These are phyloP conservation scores for Alternaria sp. DNA, from an alignment of 2,329 filamentous ascomycete species.

Conservation along the genomic window DNA sequence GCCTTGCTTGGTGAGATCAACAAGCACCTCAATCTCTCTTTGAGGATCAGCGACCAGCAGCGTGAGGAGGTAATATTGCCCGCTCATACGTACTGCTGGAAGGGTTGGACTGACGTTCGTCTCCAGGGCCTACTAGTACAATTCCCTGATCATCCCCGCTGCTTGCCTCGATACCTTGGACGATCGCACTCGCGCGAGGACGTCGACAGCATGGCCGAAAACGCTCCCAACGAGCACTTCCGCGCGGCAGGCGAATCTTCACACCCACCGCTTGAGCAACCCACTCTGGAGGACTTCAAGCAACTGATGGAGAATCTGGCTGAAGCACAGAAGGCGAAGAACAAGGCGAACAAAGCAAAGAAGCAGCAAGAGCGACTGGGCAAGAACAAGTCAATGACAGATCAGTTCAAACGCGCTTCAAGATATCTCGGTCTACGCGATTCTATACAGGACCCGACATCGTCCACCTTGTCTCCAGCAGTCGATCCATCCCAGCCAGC, in stretches of 20 bases:
- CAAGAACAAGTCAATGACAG: slow-evolving; percentile 60
- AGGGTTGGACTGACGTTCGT: not conserved
- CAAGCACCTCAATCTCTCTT: slow-evolving; percentile 55
- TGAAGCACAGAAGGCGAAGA: slow-evolving; percentile 59
- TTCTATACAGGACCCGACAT: not conserved
- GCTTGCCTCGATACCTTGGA: slow-evolving; percentile 72
- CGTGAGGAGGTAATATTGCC: slow-evolving; percentile 46
- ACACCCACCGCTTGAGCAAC: slow-evolving; percentile 39
- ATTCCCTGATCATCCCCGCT: slow-evolving; percentile 67
- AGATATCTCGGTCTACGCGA: slow-evolving; percentile 73
- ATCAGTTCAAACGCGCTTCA: slow-evolving; percentile 69
- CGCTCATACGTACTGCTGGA: not conserved
- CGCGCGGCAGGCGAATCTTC: slow-evolving; percentile 25
- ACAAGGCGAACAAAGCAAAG: slow-evolving; percentile 57
- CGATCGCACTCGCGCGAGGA: slow-evolving; percentile 57
- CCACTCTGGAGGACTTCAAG: slow-evolving; percentile 58
- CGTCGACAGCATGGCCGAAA: slow-evolving; percentile 48
- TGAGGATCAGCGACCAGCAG: slow-evolving; percentile 65
- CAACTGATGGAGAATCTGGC: slow-evolving; percentile 61
- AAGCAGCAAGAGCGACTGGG: slow-evolving; percentile 57
- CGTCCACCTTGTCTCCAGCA: slow-evolving; percentile 10
- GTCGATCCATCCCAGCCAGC: slow-evolving; percentile 25
- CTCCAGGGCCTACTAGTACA: slow-evolving; percentile 61
- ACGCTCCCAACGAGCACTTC: slow-evolving; percentile 22
- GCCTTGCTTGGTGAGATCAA: slow-evolving; percentile 71